These are phyloP conservation scores for Beauveria sp. DNA, from an alignment of 2,329 filamentous ascomycete genomes.

Conservation along the genomic window DNA sequence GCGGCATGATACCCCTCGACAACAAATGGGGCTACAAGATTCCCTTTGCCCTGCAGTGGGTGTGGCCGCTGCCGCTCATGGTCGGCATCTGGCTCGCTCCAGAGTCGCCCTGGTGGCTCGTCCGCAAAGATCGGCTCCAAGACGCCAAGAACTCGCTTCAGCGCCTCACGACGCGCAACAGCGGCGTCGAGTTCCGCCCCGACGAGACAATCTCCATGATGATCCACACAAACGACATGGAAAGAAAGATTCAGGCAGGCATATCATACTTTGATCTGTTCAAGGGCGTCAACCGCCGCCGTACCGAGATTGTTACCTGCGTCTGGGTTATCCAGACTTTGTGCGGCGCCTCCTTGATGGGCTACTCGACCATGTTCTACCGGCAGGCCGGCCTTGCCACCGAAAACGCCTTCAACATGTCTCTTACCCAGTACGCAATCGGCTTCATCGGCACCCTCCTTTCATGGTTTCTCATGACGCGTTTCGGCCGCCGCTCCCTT, in stretches of 20 bases:
- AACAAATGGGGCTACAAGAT: constrained; percentile 34
- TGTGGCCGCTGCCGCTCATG: constrained; percentile 32
- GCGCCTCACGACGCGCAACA: constrained; percentile 33
- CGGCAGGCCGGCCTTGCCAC: constrained; percentile 33
- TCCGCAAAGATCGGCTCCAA: constrained; percentile 28
- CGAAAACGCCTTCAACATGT: constrained; percentile 29
- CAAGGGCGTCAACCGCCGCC: constrained; percentile 35
- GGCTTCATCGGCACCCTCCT: constrained; percentile 30
- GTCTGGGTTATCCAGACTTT: constrained; percentile 35
- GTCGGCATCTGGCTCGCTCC: constrained; percentile 30
- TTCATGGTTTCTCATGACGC: constrained; percentile 31
- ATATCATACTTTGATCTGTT: constrained; percentile 41
- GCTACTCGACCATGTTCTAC: constrained; percentile 50
- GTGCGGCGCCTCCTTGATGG: constrained; percentile 38
- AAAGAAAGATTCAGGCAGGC: constrained; percentile 31
- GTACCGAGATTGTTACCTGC: constrained; percentile 38
- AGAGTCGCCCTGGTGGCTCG: constrained; percentile 36
- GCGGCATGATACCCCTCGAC: constrained; percentile 24
- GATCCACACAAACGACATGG: constrained; percentile 41
- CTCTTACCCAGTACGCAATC: constrained; percentile 28
- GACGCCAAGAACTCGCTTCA: constrained; percentile 30
- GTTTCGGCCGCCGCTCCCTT: constrained; percentile 30
- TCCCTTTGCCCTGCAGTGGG: constrained; percentile 38
- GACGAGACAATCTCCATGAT: constrained; percentile 43
- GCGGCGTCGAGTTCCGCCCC: constrained; percentile 25